Evolutionary conservation across 164 flowering plant species (phyloP), one percentile per base, ranked within the genome.

Genomic region (Vitis labrusca): DNA sequence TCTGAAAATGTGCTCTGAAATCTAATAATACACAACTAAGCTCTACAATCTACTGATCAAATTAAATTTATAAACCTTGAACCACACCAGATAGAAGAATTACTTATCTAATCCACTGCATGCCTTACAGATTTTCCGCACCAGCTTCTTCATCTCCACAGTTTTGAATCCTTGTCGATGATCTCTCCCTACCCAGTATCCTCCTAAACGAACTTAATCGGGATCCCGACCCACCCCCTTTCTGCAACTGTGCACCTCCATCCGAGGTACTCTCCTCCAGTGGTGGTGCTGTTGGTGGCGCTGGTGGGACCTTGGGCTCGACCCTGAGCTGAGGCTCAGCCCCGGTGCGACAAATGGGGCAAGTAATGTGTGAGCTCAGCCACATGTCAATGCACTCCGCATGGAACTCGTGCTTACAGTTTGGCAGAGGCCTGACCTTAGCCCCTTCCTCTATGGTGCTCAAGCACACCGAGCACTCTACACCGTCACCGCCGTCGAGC

Each of bases 351-450:
- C 92, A 88, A 53, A 82, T 19, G 0, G 89, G 88, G 68, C 91
- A 88, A 0, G 80, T 81, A 0, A 79, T 69, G 62, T 79, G 79
- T 13, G 79, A 70, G 16, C 50, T 52, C 17, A 88, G 67, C 92
- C 92, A 88, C 77, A 66, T 71, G 60, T 83, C 88, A 2, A 86
- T 69, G 61, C 90, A 88, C 66, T 78, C 79, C 1, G 27, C 76
- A 65, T 88, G 90, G 63, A 88, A 88, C 19, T 61, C 59, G 64
- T 88, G 92, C 55, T 74, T 77, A 51, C 92, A 86, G 11, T 80
- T 83, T 0, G 87, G 88, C 49, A 88, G 60, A 47, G 76, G 11
- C 73, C 85, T 71, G 9, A 75, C 84, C 68, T 51, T 58, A 3
- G 69, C 85, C 5, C 59, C 82, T 13, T 80, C 85, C 65, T 19